Evolutionary conservation across 352 stramenopile genomes (phyloP), one percentile per base, ranked within the genome.

Genomic region (Globisporangium cederbergense): DNA sequence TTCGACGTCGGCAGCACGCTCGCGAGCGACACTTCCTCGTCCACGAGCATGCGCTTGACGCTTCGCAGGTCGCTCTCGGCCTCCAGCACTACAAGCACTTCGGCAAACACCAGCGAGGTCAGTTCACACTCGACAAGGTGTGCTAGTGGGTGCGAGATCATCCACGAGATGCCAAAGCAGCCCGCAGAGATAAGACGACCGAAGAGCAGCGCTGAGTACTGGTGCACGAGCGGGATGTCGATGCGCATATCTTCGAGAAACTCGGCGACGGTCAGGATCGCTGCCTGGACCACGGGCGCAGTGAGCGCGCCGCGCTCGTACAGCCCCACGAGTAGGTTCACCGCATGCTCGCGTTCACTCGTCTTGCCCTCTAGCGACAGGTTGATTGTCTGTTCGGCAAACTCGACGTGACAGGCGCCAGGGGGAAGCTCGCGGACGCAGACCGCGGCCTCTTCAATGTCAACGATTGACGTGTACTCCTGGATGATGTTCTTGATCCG

Each of bases 401-500:
- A 92, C 50, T 88, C 78, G 3, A 79, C 67, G 51, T 86, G 79
- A 49, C 68, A 76, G 1, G 78, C 70, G 9, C 76, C 72, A 18
- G 66, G 59, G 5, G 88, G 74, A 7, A 96, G 71, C 54, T 96
- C 88, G 16, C 77, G 75, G 8, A 96, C 78, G 36, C 88, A 96
- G 0, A 77, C 67, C 10, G 71, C 72, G 14, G 86, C 87, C 76
- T 96, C 88, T 57, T 93, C 76, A 43, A 93, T 62, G 50, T 96
- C 88, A 40, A 83, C 36, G 30, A 94, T 90, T n/a, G 81, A 91
- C 30, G 81, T 66, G 56, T 87, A 96, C 61, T 96, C 88, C 55
- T 95, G 75, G 43, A 96, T 90, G 49, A 92, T 95, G 58, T 71
- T 93, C 69, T 96, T 96, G 68, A 96, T 93, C 25, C 85, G 83